Evolutionary conservation across 805 yeast genomes (phyloP), one percentile per base, ranked within the genome.

Genomic region (Suhomyces pyralidae): DNA sequence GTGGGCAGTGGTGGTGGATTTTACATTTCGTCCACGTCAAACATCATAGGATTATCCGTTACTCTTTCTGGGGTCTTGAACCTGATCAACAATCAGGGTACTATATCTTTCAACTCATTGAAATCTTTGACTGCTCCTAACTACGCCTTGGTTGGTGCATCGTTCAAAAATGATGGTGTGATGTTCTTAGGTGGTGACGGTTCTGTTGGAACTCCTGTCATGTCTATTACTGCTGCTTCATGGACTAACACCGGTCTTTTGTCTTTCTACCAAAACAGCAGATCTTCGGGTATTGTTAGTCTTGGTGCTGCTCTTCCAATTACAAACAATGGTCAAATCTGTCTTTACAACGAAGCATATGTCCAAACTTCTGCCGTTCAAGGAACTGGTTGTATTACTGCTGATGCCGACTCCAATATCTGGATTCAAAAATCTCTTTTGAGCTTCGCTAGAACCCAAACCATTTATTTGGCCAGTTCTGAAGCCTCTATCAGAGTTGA

Each of bases 331-430:
- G 59, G 59, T 22, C 46, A 51, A 38, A 53, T 64, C 40, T 68
- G 72, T 58, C 60, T 69, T 43, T 32, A 53, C 48, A 66, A 63
- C 42, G 54, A 58, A 28, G 47, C 48, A 2, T 68, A 61, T 52
- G 46, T 49, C n/a, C 72, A 67, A 55, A 52, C 60, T 1, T 58
- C 65, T 14, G 44, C 42, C 20, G 57, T 69, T 40, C 8, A 22
- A 2, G 73, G 73, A 24, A 24, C 54, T n/a, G 74, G 74, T 28
- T 69, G 74, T 60, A 55, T 66, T 19, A 55, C 48, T 46, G 59
- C 60, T 19, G 64, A 61, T n/a, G 15, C 3, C 5, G 44, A 51
- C 17, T 52, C 61, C 32, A 50, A 20, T 28, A 28, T 58, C 2
- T 57, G 53, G 52, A 45, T 52, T 10, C 53, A 48, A 32, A 50